These are phyloP conservation scores for Ogataea haglerorum DNA, from an alignment of 805 yeast species.

Conservation along the genomic window DNA sequence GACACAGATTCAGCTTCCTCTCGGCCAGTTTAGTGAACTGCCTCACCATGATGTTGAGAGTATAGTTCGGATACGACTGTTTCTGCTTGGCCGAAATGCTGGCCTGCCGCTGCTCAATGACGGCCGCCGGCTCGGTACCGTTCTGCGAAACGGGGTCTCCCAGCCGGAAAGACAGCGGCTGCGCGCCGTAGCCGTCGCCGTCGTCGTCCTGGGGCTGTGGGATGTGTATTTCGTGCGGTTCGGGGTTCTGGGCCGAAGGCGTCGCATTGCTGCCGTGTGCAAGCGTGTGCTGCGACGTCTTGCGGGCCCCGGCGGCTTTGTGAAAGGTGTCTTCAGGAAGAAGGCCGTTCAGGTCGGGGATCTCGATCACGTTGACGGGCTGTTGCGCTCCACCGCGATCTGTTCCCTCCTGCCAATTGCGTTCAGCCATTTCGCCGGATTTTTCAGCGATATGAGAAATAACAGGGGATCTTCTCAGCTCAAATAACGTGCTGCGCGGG, in stretches of 20 bases:
- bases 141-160: conserved; percentile 20
- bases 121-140: conserved; percentile 13
- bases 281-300: not conserved
- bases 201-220: conserved; percentile 1
- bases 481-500: no score
- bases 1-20: conserved; percentile 70
- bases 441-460: not conserved
- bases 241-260: not conserved
- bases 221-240: not conserved
- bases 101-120: conserved; percentile 51
- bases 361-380: conserved; percentile 20
- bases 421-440: conserved; percentile 2
- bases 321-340: not conserved
- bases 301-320: not conserved
- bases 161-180: conserved; percentile 26
- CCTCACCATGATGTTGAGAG: conserved; percentile 89
- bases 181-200: conserved; percentile 23
- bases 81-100: conserved; percentile 32
- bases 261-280: not conserved
- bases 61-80: conserved; percentile 75
- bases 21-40: conserved; percentile 95
- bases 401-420: conserved; percentile 6
- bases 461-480: not conserved
- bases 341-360: conserved; percentile 22
- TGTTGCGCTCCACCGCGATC: conserved; percentile 1